These are phyloP conservation scores for Malania oleifera DNA, from an alignment of 164 flowering plant genomes.

Conservation along the genomic window DNA sequence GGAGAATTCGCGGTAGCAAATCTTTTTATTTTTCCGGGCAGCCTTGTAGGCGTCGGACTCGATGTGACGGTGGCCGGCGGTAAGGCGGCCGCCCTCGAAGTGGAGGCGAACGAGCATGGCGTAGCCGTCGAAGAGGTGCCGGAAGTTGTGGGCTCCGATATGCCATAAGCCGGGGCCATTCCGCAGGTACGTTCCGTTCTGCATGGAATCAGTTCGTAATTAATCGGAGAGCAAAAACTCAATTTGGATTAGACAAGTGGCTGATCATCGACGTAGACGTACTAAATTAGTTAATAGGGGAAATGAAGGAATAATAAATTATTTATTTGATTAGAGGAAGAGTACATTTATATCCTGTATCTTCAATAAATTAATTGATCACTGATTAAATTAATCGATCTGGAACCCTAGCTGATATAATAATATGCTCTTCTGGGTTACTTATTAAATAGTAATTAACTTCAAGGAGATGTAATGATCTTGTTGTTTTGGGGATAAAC, in stretches of 20 bases:
- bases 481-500: too few species aligned
- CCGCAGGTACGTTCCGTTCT: conserved; percentile 90
- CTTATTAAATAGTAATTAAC: too few species aligned
- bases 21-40: conserved; percentile 50
- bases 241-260: neutral
- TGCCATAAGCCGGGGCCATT: conserved; percentile 96
- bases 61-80: conserved; percentile 78
- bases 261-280: neutral
- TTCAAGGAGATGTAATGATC: too few species aligned
- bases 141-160: conserved; percentile 79
- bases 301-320: neutral
- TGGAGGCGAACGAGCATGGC: conserved; percentile 79
- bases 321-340: too few species aligned
- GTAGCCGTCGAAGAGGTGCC: conserved; percentile 96
- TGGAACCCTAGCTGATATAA: too few species aligned
- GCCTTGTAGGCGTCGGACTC: conserved; percentile 91
- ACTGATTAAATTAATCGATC: too few species aligned
- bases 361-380: too few species aligned
- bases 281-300: neutral
- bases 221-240: neutral
- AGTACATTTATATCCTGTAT: too few species aligned
- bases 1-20: conserved; percentile 91
- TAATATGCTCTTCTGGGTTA: too few species aligned
- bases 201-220: conserved; percentile 22
- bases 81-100: conserved; percentile 57